These are phyloP conservation scores for Trichoderma koningiopsis DNA, from an alignment of 2,329 filamentous ascomycete genomes.

Conservation along the genomic window DNA sequence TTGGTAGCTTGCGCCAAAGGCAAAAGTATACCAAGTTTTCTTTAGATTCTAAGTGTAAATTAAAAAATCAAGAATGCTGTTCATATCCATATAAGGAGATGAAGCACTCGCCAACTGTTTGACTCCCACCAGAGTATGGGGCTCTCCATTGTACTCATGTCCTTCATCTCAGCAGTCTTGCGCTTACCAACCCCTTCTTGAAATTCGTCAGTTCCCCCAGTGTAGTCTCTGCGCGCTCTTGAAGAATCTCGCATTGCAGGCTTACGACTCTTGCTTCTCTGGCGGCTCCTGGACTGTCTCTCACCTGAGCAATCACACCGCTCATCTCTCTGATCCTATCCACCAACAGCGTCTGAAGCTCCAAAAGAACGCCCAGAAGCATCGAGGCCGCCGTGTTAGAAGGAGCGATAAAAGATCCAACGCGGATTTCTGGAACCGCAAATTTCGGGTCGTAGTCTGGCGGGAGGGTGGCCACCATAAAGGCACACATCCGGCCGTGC, in stretches of 20 bases:
- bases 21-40: not conserved
- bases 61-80: not conserved
- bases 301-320: slow-evolving; percentile 14
- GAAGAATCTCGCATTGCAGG: slow-evolving; percentile 36
- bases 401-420: slow-evolving; percentile 44
- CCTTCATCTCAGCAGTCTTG: not conserved
- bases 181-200: slow-evolving; percentile 4
- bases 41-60: not conserved
- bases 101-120: not conserved
- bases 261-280: slow-evolving; percentile 31
- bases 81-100: not conserved
- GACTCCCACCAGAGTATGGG: not conserved
- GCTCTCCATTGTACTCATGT: not conserved
- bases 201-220: slow-evolving; percentile 29
- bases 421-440: slow-evolving; percentile 44
- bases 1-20: not conserved
- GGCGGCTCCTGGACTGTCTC: slow-evolving; percentile 21
- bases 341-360: slow-evolving; percentile 36
- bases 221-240: slow-evolving; percentile 30
- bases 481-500: slow-evolving; percentile 38
- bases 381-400: slow-evolving; percentile 38
- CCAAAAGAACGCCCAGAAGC: slow-evolving; percentile 38
- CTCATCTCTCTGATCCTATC: slow-evolving; percentile 28
- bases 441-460: slow-evolving; percentile 37
- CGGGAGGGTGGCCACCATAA: slow-evolving; percentile 35